Evolutionary conservation across 495 filamentous ascomycete genomes (phyloP), one percentile per base, ranked within the genome.

Genomic region (Podospora anserina): DNA sequence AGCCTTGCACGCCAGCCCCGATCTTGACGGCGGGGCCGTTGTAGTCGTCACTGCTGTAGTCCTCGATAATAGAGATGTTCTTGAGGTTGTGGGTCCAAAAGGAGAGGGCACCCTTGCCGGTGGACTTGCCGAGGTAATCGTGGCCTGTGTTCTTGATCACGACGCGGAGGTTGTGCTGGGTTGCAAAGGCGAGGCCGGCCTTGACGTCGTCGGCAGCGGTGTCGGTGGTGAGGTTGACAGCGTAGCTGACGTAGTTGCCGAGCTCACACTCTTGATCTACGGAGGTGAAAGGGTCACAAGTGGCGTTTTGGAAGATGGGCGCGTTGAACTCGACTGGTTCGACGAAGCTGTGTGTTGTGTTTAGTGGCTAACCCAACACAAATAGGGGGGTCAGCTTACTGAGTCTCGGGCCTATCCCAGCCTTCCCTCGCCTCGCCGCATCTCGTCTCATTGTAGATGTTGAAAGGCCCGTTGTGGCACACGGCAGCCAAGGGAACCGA

Each of bases 171-270:
- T 26, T 26, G n/a, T 58, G n/a, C 55, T 7, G 4, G n/a, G n/a
- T 58, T 4, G 55, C 55, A 23, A 58, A 58, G n/a, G 7, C 55
- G n/a, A 58, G 23, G 6, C 55, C 55, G 23, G 55, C 55, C n/a
- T 58, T 19, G 23, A 58, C 19, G 23, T 58, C 55, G n/a, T 26
- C 23, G 4, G 18, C 55, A 4, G 55, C 55, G 4, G 55, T 58
- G n/a, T 58, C 23, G 6, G 23, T 26, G n/a, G 55, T 19, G n/a
- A 58, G 23, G 55, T 58, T 58, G 55, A 58, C 23, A 4, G 19
- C 55, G 23, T 58, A 58, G 23, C 55, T 58, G 55, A 58, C 55
- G 55, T 58, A 58, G 23, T 58, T 58, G n/a, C 55, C 55, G n/a
- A 58, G 23, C 7, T 23, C 55, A 23, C 55, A 58, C n/a, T 9